Evolutionary conservation across 257 asterid species (phyloP).

Genomic region (Hygrophila difformis): DNA sequence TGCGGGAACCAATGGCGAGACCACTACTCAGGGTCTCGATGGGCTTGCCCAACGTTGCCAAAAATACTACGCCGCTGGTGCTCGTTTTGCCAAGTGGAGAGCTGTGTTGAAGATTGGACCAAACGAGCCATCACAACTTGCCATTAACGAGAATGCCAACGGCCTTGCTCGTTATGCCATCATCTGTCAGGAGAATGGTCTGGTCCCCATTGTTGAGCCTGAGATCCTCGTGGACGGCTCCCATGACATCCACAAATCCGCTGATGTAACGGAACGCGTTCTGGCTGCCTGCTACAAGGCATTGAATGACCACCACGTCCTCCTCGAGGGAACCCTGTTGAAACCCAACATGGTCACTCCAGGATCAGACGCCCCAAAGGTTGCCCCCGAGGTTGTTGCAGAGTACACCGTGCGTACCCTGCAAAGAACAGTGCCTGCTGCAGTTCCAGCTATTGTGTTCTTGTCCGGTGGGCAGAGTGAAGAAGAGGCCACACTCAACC

Average conservation of each 20-base stretch:
- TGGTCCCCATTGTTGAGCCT: conserved; percentile 74
- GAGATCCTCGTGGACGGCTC: conserved; percentile 75
- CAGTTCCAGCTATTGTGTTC: conserved; percentile 92
- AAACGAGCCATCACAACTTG: conserved; percentile 76
- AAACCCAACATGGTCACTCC: conserved; percentile 86
- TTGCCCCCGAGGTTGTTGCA: conserved; percentile 60
- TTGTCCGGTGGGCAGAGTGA: conserved; percentile 95
- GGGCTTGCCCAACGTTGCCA: conserved; percentile 84
- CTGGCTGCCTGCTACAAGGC: conserved; percentile 77
- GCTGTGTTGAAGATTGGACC: conserved; percentile 82
- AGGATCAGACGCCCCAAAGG: conserved; percentile 54
- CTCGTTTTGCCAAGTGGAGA: conserved; percentile 92
- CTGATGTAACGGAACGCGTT: conserved; percentile 68
- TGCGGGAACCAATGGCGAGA: conserved; percentile 93
- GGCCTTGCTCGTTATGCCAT: conserved; percentile 93
- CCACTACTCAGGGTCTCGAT: conserved; percentile 93
- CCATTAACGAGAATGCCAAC: conserved; percentile 78
- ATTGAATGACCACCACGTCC: conserved; percentile 61
- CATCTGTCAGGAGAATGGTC: conserved; percentile 89
- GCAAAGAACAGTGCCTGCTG: conserved; percentile 90
- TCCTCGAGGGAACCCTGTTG: conserved; percentile 61
- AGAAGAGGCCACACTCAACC: conserved; percentile 81
- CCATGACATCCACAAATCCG: conserved; percentile 53
- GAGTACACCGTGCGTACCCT: conserved; percentile 78
- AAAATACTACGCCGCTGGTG: conserved; percentile 70